Conservation (phyloP, 78 protist genomes). For the Guillardia theta region DNA sequence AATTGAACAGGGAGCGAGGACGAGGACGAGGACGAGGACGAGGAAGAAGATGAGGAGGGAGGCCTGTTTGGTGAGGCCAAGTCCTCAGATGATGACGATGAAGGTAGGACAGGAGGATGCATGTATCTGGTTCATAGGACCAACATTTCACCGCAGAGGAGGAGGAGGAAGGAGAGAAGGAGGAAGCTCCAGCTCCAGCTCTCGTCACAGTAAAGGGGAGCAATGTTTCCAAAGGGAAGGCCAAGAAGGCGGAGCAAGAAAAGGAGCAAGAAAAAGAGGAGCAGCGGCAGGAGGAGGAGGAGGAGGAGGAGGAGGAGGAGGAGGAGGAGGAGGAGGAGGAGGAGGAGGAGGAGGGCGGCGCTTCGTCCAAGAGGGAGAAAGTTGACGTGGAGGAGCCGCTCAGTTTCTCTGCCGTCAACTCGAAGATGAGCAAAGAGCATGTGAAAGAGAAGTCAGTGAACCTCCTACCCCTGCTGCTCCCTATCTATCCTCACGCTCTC, state of each 20-base stretch:
- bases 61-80: no score
- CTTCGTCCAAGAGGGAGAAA: neutral
- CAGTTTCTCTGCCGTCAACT: neutral
- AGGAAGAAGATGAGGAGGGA: neutral
- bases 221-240: no score
- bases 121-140: no score
- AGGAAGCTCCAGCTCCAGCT: no score
- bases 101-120: no score
- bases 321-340: neutral
- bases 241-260: neutral
- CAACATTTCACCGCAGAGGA: no score
- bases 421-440: neutral
- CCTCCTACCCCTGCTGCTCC: neutral
- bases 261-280: neutral
- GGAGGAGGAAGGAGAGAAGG: no score
- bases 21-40: neutral
- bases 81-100: no score
- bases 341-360: neutral
- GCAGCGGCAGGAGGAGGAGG: neutral
- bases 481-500: neutral
- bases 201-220: no score
- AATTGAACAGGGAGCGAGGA: no score
- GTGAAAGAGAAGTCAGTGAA: neutral
- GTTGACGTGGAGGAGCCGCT: neutral
- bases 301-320: neutral